A percentile compares a stretch with the other conserved stretches of the same genome.
Evolutionary conservation across 202 grass and related monocot genomes (phyloP).

Genomic region (Alloteropsis angusta): DNA sequence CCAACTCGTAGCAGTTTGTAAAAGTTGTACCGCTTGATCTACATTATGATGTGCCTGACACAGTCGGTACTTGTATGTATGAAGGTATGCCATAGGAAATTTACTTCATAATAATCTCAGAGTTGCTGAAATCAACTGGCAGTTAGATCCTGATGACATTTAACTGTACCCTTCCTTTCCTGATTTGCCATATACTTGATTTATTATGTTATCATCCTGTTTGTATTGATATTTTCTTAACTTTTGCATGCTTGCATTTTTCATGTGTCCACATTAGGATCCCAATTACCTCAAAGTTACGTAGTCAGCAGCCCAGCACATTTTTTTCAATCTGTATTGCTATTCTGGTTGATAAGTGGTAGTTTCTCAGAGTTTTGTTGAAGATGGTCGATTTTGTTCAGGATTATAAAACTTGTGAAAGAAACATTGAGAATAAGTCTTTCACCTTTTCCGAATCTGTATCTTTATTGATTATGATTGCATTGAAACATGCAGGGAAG

Average conservation of each 20-base stretch:
- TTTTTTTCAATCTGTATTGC: not conserved
- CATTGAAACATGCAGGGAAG: constrained; percentile 59
- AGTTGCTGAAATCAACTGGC: not conserved
- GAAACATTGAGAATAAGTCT: not conserved
- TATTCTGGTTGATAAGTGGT: not conserved
- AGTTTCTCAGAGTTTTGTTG: not conserved
- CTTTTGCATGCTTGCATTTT: not conserved
- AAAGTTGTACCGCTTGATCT: not conserved
- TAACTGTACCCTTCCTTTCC: not conserved
- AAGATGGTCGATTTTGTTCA: not conserved
- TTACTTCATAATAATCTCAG: not conserved
- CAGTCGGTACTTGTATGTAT: not conserved
- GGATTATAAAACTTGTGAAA: not conserved
- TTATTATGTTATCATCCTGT: not conserved
- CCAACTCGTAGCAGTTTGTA: constrained; percentile 1
- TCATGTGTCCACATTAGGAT: not conserved
- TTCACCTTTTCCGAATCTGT: not conserved
- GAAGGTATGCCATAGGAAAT: not conserved
- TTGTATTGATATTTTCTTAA: not conserved
- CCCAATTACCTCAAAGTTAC: constrained; percentile 1
- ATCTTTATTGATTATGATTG: constrained; percentile 19
- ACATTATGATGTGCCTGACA: not conserved
- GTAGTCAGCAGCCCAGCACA: not conserved
- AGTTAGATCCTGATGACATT: not conserved
- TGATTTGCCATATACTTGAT: constrained; percentile 6